Conservation (phyloP, 441 rosid genomes). For the Bruguiera hainesii region DNA sequence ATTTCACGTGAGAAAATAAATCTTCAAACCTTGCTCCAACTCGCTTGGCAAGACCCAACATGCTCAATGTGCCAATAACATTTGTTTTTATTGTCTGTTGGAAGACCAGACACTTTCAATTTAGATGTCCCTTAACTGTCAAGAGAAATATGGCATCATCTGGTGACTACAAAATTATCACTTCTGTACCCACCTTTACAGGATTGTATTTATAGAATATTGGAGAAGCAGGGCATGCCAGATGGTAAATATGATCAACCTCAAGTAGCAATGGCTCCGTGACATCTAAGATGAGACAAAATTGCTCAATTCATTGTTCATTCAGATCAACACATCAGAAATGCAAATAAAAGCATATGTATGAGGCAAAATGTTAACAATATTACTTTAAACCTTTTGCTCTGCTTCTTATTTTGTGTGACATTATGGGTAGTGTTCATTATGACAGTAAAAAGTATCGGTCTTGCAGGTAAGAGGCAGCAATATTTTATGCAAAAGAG, state of each 20-base stretch:
- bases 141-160: too few species aligned
- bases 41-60: slow-evolving; percentile 96
- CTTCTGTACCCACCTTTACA: slow-evolving; percentile 62
- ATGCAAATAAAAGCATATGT: background rate
- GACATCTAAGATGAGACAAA: slow-evolving; percentile 44
- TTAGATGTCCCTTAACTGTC: too few species aligned
- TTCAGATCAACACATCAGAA: background rate
- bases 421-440: too few species aligned
- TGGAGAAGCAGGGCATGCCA: slow-evolving; percentile 98
- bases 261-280: slow-evolving; percentile 85
- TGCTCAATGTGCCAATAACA: slow-evolving; percentile 94
- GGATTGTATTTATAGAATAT: slow-evolving; percentile 97
- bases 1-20: background rate
- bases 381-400: too few species aligned
- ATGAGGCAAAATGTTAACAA: background rate
- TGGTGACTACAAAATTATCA: too few species aligned
- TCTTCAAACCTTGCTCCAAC: slow-evolving; percentile 78
- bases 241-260: slow-evolving; percentile 94
- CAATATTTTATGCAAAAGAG: too few species aligned
- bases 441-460: too few species aligned
- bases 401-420: too few species aligned
- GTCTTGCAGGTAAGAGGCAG: too few species aligned
- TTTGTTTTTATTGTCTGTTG: slow-evolving; percentile 89
- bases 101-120: background rate
- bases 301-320: too few species aligned